A percentile compares a stretch with the other conserved stretches of the same genome.
Evolutionary conservation across 2,329 filamentous ascomycete genomes (phyloP).

Genomic region (Xylaria sp.): DNA sequence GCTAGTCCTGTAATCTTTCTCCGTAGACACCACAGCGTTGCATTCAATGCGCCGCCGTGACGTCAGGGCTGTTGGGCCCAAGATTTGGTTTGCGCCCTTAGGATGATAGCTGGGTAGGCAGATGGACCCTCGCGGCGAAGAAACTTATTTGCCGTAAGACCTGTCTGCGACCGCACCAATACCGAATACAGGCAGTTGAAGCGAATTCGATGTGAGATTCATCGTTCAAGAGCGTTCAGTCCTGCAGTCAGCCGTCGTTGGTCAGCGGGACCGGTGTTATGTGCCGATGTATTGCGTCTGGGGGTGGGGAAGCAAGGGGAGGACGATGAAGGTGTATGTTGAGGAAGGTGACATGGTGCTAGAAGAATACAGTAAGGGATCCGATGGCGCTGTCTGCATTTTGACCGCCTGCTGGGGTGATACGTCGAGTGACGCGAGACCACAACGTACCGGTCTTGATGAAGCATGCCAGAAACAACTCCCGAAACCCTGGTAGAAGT

Average conservation of each 20-base stretch:
- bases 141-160: conserved; percentile 19
- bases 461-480: not conserved
- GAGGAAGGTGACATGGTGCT: not conserved
- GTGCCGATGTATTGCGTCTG: not conserved
- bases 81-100: conserved; percentile 9
- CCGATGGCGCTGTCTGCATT: not conserved
- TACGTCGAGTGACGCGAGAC: not conserved
- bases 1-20: not conserved
- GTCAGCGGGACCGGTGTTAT: not conserved
- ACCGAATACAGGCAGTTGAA: not conserved
- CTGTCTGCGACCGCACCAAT: conserved; percentile 10
- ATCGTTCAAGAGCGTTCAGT: not conserved
- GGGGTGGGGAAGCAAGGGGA: not conserved
- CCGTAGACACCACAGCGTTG: not conserved
- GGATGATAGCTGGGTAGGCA: not conserved
- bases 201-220: not conserved
- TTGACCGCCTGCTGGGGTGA: not conserved
- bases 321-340: not conserved
- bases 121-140: conserved; percentile 19
- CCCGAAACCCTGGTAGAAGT: not conserved
- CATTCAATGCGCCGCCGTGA: not conserved
- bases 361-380: not conserved
- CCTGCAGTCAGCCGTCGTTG: not conserved
- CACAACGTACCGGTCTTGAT: not conserved
- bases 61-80: not conserved